Percentiles rank a stretch among this genome's conserved stretches.
phyloP scores from a whole-genome alignment of 768 basidiomycete genomes.

The Tricholoma saponaceum region DNA sequence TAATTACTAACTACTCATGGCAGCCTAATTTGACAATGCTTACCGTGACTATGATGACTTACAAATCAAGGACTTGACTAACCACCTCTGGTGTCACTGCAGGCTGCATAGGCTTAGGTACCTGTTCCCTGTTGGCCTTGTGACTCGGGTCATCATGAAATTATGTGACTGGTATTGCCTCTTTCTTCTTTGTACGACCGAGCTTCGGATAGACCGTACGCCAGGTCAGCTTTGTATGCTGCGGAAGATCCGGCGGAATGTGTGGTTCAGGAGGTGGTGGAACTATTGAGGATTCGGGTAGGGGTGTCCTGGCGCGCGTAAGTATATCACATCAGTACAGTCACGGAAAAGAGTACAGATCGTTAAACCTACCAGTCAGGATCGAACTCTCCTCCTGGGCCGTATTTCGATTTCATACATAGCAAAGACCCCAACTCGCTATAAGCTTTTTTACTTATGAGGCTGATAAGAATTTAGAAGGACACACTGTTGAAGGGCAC shows the following conservation, averaged over 20 bases:
- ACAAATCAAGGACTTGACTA: too few relatives aligned
- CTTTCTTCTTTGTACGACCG: not conserved
- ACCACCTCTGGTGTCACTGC: too few relatives aligned
- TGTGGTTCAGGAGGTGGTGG: not conserved
- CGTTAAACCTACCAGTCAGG: constrained; percentile 56
- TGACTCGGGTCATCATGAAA: too few relatives aligned
- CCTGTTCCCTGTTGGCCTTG: too few relatives aligned
- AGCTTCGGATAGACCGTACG: not conserved
- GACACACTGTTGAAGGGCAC: constrained; percentile 71
- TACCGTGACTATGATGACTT: too few relatives aligned
- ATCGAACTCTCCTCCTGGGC: constrained; percentile 80
- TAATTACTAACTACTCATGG: too few relatives aligned
- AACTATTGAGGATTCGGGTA: not conserved
- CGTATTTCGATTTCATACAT: constrained; percentile 68
- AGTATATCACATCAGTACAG: not conserved
- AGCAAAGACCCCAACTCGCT: constrained; percentile 77
- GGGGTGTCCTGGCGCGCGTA: not conserved
- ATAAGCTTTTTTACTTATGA: not conserved
- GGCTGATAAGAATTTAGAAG: not conserved
- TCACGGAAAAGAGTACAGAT: not conserved
- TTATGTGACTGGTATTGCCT: not conserved
- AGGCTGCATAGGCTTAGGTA: too few relatives aligned
- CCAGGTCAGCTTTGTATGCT: not conserved
- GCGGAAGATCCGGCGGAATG: not conserved
- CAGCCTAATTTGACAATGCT: too few relatives aligned